Conservation (phyloP, 2,329 filamentous ascomycete genomes). For the Aspergillus nomiae region DNA sequence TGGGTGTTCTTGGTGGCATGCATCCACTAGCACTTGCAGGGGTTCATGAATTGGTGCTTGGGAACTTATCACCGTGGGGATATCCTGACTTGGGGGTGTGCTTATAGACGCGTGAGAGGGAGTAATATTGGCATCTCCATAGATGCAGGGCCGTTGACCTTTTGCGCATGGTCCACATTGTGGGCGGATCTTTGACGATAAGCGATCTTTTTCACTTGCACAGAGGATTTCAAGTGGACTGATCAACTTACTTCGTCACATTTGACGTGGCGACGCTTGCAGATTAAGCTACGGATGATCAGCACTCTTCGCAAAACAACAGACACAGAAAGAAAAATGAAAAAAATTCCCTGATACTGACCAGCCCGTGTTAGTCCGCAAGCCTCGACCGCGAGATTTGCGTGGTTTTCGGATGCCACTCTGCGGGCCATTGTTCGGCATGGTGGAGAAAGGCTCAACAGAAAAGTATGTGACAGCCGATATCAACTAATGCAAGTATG, state of each 20-base stretch:
- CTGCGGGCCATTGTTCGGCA: background rate
- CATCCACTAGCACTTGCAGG: slow-evolving; percentile 22
- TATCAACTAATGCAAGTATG: background rate
- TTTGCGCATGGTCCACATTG: slow-evolving; percentile 32
- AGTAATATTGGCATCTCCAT: slow-evolving; percentile 5
- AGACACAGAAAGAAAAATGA: background rate
- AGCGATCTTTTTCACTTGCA: background rate
- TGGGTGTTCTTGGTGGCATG: slow-evolving; percentile 22
- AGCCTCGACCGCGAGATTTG: slow-evolving; percentile 31
- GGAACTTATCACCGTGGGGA: background rate
- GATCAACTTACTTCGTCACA: slow-evolving; percentile 28
- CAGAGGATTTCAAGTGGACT: background rate
- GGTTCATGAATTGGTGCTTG: slow-evolving; percentile 17
- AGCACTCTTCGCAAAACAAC: background rate
- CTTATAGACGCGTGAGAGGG: background rate
- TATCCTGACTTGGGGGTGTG: background rate
- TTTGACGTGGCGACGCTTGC: slow-evolving; percentile 34
- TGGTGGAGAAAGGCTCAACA: background rate
- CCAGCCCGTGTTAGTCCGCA: slow-evolving; percentile 33
- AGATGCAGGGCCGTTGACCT: slow-evolving; percentile 28
- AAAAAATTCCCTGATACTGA: slow-evolving; percentile 12
- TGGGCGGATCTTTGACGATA: slow-evolving; percentile 20
- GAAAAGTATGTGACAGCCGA: background rate
- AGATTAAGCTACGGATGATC: slow-evolving; percentile 23
- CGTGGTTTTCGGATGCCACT: slow-evolving; percentile 14